Base-by-base conservation (phyloP, 345 rosid species). In the Lagerstroemia speciosa region DNA sequence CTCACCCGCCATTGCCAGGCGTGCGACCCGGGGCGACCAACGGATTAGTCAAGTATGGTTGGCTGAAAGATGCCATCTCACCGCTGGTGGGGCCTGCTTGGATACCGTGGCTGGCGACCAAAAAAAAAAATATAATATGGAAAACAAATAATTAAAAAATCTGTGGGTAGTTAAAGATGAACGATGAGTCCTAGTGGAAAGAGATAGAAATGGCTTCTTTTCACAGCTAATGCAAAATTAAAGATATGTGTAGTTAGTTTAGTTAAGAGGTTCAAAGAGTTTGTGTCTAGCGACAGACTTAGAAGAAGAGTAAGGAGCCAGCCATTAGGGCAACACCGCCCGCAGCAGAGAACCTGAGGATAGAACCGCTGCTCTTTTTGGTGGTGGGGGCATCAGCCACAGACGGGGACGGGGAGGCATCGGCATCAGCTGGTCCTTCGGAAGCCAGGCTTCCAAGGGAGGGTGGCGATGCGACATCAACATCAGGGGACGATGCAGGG, bases 401-500 rank as follows among this genome's bases (percentile, higher is more conserved):
- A 1, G 38, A 34, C 2, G 66, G 62, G n/a, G 72, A 11, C 6
- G 16, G 55, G 55, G 55, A 27, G 20, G 41, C 50, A 17, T 11
- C 64, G 20, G 52, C 72, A 17, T 64, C 72, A 0, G 11, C 17
- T 15, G 76, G 76, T 36, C 67, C 72, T 20, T 30, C 45, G 16
- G 76, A 29, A 20, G 67, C 68, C 62, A 61, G 63, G 30, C 72
- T 68, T 14, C 64, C 72, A 3, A 68, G 72, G 50, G 76, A 33
- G 2, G 76, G 71, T 2, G 76, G 71, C 1, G 76, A 62, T 0
- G 76, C 43, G 9, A 72, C 15, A 57, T 57, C 58, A 2, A 38
- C 7, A 3, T 12, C 40, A 12, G 76, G 71, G 62, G 67, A 40
- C 1, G 72, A 63, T 24, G 15, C 46, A 4, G 77, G 65, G 67